Base-by-base conservation (phyloP, 2,329 filamentous ascomycete species). In the Neonectria hederae region DNA sequence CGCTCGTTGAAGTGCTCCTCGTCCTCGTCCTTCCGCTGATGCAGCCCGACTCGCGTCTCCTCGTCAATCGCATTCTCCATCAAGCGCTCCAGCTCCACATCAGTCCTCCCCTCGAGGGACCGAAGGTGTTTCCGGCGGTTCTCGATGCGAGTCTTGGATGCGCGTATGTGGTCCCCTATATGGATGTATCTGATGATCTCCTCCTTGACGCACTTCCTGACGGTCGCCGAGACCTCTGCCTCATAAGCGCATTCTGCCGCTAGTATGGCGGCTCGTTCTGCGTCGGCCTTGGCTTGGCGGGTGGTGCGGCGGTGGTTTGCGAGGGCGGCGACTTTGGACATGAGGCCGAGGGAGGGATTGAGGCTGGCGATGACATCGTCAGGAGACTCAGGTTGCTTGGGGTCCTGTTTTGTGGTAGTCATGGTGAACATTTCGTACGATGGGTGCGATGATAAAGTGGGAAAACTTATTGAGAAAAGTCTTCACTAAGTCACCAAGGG, bases 1-100 rank as follows among this genome's bases (percentile, higher is more conserved):
- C 72, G 67, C 19, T 42, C 6, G 22, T 24, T n/a, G 26, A 26
- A 59, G 9, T 43, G 19, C 2, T 54, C 52, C 32, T 6, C n/a
- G 4, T 53, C 51, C 59, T 67, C 59, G 5, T 52, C 46, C 10
- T 30, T 26, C 9, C 30, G 17, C 21, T 13, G 22, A 7, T 14
- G 3, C 5, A 57, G 24, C 19, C 52, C 52, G 6, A 21, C 19
- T 40, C 13, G 26, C n/a, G 14, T 40, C 51, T 49, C 64, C 40
- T 40, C 19, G 8, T 59, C 38, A 13, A 65, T 45, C 17, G n/a
- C 38, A 8, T 56, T 13, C 42, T 65, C 63, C 17, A 65, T 55
- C 6, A 49, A 24, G 24, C 28, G 24, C 26, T 43, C 22, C 1
- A 65, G 43, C 43, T 63, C 59, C 19, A 28, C 13, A 19, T 17